Evolutionary conservation across 2,329 filamentous ascomycete genomes (phyloP), one percentile per base, ranked within the genome.

Genomic region (Aureobasidium uvarum): DNA sequence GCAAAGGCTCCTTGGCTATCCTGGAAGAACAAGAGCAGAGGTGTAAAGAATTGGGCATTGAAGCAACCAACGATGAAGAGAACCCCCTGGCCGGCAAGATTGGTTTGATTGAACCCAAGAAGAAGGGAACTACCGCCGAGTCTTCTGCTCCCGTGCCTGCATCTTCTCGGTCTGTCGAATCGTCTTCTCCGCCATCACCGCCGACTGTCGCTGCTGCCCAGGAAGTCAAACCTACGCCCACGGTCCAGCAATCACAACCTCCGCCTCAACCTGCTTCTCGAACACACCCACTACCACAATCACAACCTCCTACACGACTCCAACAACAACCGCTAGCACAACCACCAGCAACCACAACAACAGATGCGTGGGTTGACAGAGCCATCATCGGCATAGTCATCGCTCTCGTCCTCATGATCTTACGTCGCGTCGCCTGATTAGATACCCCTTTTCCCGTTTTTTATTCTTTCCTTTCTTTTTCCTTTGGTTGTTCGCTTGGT

Each of bases 321-420:
- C 33, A 52, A 39, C 52, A 45, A 33, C 38, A 41, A 52, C 52
- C 33, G 20, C 60, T 10, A 20, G 52, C 23, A n/a, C 48, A 7
- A 20, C 33, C n/a, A 43, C 23, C 36, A 58, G 25, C 66, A 56
- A 43, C 50, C 45, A 43, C 48, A 39, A 36, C 51, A 23, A 66
- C 60, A 48, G 63, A 46, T 1, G 78, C 86, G 14, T 96, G 91
- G 89, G 81, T 96, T 20, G 93, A 96, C 76, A 86, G 90, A 68
- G 84, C 88, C 43, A 96, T 96, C 69, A 85, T 88, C 25, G 88
- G 86, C 7, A 77, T 96, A 20, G 80, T 91, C 0, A 82, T 91
- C 16, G 81, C 90, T 31, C 79, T 96, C 23, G 79, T 87, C 3
- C 85, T 90, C 25, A 85, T 96, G 80, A 79, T 96, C 3, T 68